Conservation (phyloP, 192 early-diverging fungal genomes). For the Coemansia interrupta region DNA sequence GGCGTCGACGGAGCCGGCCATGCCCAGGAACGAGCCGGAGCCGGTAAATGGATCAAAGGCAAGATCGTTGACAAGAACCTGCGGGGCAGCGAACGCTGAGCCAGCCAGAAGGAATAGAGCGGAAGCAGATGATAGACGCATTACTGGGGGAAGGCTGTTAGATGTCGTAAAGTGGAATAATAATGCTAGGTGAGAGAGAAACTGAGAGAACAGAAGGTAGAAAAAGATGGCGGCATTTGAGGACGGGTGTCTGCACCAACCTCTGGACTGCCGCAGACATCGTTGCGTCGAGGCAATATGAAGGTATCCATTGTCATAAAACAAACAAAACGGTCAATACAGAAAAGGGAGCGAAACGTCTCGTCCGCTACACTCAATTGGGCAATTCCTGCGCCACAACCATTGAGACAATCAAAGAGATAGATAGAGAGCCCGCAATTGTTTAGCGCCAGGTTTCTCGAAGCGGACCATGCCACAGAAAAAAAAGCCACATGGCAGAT, state of each 20-base stretch:
- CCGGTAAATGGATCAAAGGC: slow-evolving; percentile 28
- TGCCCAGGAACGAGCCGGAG: slow-evolving; percentile 11
- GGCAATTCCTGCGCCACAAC: too few species aligned
- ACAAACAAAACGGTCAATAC: too few species aligned
- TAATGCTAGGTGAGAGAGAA: neutral
- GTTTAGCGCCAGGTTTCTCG: too few species aligned
- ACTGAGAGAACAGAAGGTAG: neutral
- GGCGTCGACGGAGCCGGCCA: slow-evolving; percentile 14
- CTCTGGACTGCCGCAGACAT: too few species aligned
- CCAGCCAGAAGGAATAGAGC: neutral
- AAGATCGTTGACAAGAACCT: slow-evolving; percentile 21
- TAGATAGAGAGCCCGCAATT: neutral
- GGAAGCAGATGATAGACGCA: neutral
- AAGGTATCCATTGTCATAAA: too few species aligned
- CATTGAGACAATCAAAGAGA: neutral
- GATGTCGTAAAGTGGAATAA: neutral
- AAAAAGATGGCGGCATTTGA: too few species aligned
- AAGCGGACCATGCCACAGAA: too few species aligned
- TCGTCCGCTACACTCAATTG: too few species aligned
- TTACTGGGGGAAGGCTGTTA: neutral
- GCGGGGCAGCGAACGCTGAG: slow-evolving; percentile 12
- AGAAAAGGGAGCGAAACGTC: too few species aligned
- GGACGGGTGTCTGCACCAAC: too few species aligned
- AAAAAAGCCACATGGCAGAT: too few species aligned
- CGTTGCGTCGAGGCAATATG: too few species aligned